Percentiles rank a stretch among this genome's conserved stretches.
These are phyloP conservation scores for Sideroxylon spinosum DNA, from an alignment of 179 eudicot species.

Conservation along the genomic window DNA sequence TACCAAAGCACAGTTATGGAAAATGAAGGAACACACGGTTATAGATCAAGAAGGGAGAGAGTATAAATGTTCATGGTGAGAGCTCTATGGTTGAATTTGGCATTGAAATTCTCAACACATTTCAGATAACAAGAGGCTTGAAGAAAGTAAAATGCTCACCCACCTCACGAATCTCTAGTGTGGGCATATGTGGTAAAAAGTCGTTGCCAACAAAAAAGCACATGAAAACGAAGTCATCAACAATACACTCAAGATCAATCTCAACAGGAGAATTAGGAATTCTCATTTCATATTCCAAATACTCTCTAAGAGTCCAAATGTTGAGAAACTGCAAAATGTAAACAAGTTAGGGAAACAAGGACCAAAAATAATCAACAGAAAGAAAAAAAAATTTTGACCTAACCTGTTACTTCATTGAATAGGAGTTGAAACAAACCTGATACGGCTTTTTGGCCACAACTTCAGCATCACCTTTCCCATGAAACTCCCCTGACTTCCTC, in stretches of 20 bases:
- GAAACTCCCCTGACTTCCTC: conserved; percentile 90
- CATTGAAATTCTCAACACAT: not conserved
- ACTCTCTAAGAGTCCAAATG: conserved; percentile 87
- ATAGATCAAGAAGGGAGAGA: too few species aligned
- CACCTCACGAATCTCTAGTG: conserved; percentile 93
- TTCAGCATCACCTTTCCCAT: conserved; percentile 70
- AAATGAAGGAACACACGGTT: too few species aligned
- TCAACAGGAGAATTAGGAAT: conserved; percentile 58
- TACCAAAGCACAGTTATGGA: too few species aligned
- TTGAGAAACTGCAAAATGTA: conserved; percentile 63
- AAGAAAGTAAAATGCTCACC: conserved; percentile 18
- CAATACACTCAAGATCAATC: conserved; percentile 72
- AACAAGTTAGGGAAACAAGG: conserved; percentile 1
- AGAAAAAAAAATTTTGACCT: not conserved
- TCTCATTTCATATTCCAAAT: conserved; percentile 73
- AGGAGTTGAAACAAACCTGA: conserved; percentile 47
- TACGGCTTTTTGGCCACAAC: conserved; percentile 66
- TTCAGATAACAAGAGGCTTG: not conserved
- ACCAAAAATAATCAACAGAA: not conserved
- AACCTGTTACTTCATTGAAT: not conserved
- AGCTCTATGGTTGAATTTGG: not conserved
- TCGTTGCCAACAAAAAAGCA: conserved; percentile 98
- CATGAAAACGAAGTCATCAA: conserved; percentile 89
- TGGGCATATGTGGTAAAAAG: conserved; percentile 95
- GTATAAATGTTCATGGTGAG: not conserved